Base-by-base conservation (phyloP, 345 rosid genomes). In the Alliaria petiolata region DNA sequence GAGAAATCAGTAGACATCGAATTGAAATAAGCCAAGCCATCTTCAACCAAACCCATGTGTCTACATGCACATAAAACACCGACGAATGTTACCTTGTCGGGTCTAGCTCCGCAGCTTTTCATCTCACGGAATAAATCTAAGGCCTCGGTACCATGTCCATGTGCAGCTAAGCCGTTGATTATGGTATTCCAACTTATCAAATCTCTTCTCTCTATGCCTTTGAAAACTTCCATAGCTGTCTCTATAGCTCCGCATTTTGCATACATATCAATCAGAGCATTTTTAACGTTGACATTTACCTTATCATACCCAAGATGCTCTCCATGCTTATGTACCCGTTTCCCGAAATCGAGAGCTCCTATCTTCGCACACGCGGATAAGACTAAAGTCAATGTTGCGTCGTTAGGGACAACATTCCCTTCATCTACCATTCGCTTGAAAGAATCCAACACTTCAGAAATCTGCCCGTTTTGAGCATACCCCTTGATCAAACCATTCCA, bases 191-290 rank as follows among this genome's bases (percentile, higher is more conserved):
- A 93, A 56, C 88, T 87, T 19, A 91, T 82, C 76, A 93, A 74
- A 83, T 93, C 97, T 71, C 84, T 87, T 63, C 47, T 70, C 9
- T 78, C 49, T 92, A 84, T 79, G 33, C 77, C 59, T 43, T 71
- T 70, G 65, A 93, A 93, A 36, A 89, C 80, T 46, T 74, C 72
- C 44, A 87, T 40, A 39, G 97, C 91, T 68, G 77, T 76, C 61
- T 82, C 83, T 66, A 91, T 74, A 1, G 51, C 22, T 54, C 97
- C 98, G 15, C 92, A 87, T 79, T 89, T 93, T 9, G 90, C 91
- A 81, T 91, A 89, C 92, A 87, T 83, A 79, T 93, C 98, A 8
- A 89, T 79, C 79, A 91, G 75, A 39, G 90, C 91, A 74, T 89
- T 91, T 75, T 85, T 83, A 47, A 91, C 82, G 22, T 82, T 85